Evolutionary conservation across 768 basidiomycete genomes (phyloP).

Genomic region (Boletus vinaceobasis): DNA sequence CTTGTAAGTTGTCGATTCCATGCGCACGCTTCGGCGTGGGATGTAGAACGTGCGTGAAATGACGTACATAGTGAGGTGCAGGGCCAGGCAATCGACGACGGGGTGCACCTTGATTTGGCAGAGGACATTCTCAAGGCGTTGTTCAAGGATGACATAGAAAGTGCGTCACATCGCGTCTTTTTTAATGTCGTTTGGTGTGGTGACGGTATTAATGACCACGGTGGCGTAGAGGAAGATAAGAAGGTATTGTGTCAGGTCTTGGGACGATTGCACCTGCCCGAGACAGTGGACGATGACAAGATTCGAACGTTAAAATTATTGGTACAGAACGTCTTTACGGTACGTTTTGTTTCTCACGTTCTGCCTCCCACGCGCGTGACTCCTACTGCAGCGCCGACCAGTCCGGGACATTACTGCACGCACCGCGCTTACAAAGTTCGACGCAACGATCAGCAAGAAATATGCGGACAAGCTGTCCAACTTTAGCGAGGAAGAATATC

Average conservation of each 20-base stretch:
- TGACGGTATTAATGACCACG: neutral
- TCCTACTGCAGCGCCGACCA: slow-evolving; percentile 53
- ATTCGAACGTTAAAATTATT: slow-evolving; percentile 61
- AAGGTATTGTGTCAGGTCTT: slow-evolving; percentile 65
- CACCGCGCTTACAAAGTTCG: slow-evolving; percentile 73
- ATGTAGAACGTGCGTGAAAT: neutral
- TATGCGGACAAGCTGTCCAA: slow-evolving; percentile 67
- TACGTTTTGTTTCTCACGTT: neutral
- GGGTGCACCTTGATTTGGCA: slow-evolving; percentile 56
- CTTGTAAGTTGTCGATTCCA: slow-evolving; percentile 39
- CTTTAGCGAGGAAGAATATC: slow-evolving; percentile 69
- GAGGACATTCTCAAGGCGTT: slow-evolving; percentile 46
- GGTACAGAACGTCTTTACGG: slow-evolving; percentile 39
- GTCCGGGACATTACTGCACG: slow-evolving; percentile 54
- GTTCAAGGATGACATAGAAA: slow-evolving; percentile 47
- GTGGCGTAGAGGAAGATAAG: slow-evolving; percentile 50
- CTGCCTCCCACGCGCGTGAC: neutral
- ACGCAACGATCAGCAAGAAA: slow-evolving; percentile 61
- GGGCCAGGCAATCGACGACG: slow-evolving; percentile 37
- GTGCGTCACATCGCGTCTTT: slow-evolving; percentile 37
- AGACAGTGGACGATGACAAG: slow-evolving; percentile 64
- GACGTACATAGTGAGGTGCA: slow-evolving; percentile 35
- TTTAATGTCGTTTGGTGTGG: too few species aligned
- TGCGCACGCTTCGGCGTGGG: neutral
- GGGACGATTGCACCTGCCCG: slow-evolving; percentile 63